Conservation (phyloP, 2,329 filamentous ascomycete genomes). For the Pseudonectria foliicola region DNA sequence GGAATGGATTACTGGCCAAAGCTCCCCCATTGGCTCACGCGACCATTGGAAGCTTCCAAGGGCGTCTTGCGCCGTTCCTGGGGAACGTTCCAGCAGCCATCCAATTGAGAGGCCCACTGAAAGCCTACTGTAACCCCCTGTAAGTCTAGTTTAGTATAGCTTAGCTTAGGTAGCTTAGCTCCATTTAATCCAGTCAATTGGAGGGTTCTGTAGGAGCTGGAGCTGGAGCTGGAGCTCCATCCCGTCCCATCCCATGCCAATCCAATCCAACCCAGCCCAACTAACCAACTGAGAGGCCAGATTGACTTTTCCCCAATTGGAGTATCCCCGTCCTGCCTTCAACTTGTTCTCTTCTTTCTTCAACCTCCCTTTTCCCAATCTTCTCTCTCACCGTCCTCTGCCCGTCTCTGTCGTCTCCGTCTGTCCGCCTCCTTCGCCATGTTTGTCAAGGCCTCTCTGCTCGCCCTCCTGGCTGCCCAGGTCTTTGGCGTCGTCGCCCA, state of each 20-base stretch:
- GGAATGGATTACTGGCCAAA: neutral
- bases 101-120: too few relatives aligned
- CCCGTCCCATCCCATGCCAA: too few relatives aligned
- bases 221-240: too few relatives aligned
- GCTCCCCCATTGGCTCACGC: neutral
- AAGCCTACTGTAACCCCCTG: too few relatives aligned
- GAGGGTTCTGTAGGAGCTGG: too few relatives aligned
- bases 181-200: too few relatives aligned
- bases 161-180: too few relatives aligned
- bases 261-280: too few relatives aligned
- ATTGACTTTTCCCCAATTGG: too few relatives aligned
- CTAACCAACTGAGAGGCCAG: too few relatives aligned
- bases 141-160: too few relatives aligned
- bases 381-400: constrained; percentile 4
- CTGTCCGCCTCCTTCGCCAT: constrained; percentile 39
- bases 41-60: neutral
- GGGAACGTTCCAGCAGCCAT: too few relatives aligned
- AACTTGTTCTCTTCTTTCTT: constrained; percentile 7
- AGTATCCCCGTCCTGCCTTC: constrained; percentile 2
- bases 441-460: constrained; percentile 66
- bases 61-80: neutral
- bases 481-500: constrained; percentile 58
- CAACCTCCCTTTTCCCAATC: constrained; percentile 5
- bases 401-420: constrained; percentile 1
- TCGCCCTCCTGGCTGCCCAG: constrained; percentile 65